Conservation (phyloP, 306 rosid species). For the Acacia melanoxylon region DNA sequence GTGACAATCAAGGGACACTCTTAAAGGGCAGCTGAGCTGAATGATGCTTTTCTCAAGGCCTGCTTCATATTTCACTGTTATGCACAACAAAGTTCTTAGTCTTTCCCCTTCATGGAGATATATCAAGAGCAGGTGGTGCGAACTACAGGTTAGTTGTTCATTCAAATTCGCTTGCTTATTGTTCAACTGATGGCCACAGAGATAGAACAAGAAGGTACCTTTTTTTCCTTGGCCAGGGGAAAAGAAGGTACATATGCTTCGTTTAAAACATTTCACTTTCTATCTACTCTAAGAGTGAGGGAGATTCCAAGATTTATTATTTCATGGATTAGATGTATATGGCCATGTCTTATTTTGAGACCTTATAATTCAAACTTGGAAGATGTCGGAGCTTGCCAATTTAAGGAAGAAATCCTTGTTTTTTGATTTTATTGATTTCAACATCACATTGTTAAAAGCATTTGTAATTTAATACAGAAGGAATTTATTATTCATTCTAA, state of each 20-base stretch:
- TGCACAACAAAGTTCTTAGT: not conserved
- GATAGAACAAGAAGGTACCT: not conserved
- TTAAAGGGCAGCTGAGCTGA: conserved; percentile 22
- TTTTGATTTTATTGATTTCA: not conserved
- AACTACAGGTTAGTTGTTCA: conserved; percentile 42
- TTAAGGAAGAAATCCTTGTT: not conserved
- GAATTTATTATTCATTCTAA: not conserved
- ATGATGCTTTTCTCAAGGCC: not conserved
- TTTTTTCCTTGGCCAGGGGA: no score
- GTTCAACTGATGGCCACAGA: not conserved
- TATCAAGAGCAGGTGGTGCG: conserved; percentile 48
- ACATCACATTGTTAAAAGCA: not conserved
- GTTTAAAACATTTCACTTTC: not conserved
- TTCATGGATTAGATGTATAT: not conserved
- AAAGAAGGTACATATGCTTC: not conserved
- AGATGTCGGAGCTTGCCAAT: not conserved
- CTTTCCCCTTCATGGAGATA: conserved; percentile 35
- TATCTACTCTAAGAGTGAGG: not conserved
- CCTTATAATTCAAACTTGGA: not conserved
- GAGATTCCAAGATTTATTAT: not conserved
- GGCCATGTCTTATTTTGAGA: not conserved
- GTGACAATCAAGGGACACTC: not conserved
- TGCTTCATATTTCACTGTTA: conserved; percentile 4
- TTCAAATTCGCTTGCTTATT: not conserved
- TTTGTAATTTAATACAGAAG: conserved; percentile 1